These are phyloP conservation scores for Exophiala phaeomuriformis DNA, from an alignment of 2,329 filamentous ascomycete species.

Conservation along the genomic window DNA sequence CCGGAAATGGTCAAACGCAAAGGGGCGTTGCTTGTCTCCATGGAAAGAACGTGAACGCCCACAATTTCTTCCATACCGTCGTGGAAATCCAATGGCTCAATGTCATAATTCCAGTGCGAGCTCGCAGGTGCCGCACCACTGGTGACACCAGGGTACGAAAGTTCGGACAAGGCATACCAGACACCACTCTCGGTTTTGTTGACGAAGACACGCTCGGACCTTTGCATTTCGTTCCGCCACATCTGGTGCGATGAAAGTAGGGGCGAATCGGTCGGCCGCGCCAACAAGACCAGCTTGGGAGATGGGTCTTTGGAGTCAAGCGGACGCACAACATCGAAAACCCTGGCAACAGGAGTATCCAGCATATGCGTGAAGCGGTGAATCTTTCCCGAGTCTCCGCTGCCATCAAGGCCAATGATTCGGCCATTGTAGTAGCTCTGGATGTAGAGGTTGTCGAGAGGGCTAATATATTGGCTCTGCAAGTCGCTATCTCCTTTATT, in stretches of 20 bases:
- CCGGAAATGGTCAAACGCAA: slow-evolving; percentile 25
- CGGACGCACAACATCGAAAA: slow-evolving; percentile 80
- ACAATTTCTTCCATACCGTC: slow-evolving; percentile 42
- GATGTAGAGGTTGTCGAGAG: slow-evolving; percentile 82
- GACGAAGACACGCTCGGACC: slow-evolving; percentile 66
- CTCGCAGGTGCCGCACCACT: slow-evolving; percentile 53
- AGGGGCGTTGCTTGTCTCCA: slow-evolving; percentile 47
- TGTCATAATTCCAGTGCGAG: slow-evolving; percentile 22
- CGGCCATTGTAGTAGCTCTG: slow-evolving; percentile 79
- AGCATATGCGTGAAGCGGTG: slow-evolving; percentile 59
- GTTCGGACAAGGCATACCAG: slow-evolving; percentile 90
- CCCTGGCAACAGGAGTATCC: slow-evolving; percentile 69
- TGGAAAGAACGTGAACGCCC: slow-evolving; percentile 62
- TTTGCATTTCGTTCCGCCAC: slow-evolving; percentile 35
- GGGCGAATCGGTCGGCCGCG: slow-evolving; percentile 67
- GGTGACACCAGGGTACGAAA: slow-evolving; percentile 75
- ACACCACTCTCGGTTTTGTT: slow-evolving; percentile 80
- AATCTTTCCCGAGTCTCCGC: slow-evolving; percentile 37
- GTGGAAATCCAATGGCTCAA: slow-evolving; percentile 19
- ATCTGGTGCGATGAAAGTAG: slow-evolving; percentile 23
- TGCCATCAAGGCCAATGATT: slow-evolving; percentile 71
- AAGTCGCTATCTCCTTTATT: slow-evolving; percentile 89
- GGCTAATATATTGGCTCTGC: slow-evolving; percentile 68
- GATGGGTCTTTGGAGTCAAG: slow-evolving; percentile 54
- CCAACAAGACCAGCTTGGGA: slow-evolving; percentile 72